Evolutionary conservation across 768 basidiomycete species (phyloP).

Genomic region (Leccinum subgranulosum): DNA sequence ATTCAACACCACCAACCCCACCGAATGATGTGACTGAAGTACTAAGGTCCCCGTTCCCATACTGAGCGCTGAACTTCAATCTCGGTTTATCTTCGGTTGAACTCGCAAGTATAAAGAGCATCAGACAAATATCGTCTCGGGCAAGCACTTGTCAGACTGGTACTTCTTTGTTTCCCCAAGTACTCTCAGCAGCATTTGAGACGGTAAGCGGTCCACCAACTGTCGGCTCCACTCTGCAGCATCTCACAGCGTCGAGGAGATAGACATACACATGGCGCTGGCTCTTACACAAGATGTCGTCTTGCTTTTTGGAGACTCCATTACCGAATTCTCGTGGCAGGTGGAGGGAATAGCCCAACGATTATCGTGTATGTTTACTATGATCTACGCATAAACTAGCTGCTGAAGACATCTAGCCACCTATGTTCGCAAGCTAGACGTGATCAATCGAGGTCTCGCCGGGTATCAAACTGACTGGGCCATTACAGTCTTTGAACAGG

Average conservation of each 20-base stretch:
- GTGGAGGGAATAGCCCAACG: slow-evolving; percentile 62
- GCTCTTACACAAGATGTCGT: slow-evolving; percentile 57
- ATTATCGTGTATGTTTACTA: slow-evolving; percentile 42
- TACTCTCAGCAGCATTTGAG: background rate
- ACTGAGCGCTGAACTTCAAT: background rate
- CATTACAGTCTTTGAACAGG: slow-evolving; percentile 75
- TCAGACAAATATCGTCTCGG: background rate
- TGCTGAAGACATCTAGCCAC: slow-evolving; percentile 43
- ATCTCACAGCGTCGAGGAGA: background rate
- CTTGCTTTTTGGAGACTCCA: slow-evolving; percentile 79
- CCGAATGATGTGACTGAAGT: too few relatives aligned
- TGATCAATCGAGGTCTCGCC: slow-evolving; percentile 79
- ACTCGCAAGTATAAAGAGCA: background rate
- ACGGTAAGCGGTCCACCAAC: background rate
- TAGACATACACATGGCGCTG: slow-evolving; percentile 44
- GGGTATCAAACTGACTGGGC: slow-evolving; percentile 91
- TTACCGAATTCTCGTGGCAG: slow-evolving; percentile 69
- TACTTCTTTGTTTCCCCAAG: background rate
- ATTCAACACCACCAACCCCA: too few relatives aligned
- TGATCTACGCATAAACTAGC: background rate
- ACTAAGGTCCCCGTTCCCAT: too few relatives aligned
- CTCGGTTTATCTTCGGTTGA: background rate
- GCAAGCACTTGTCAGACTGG: background rate
- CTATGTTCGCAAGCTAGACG: slow-evolving; percentile 79
- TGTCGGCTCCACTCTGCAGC: background rate